Conservation (phyloP, 2,329 filamentous ascomycete genomes). For the Xylaria sp. region DNA sequence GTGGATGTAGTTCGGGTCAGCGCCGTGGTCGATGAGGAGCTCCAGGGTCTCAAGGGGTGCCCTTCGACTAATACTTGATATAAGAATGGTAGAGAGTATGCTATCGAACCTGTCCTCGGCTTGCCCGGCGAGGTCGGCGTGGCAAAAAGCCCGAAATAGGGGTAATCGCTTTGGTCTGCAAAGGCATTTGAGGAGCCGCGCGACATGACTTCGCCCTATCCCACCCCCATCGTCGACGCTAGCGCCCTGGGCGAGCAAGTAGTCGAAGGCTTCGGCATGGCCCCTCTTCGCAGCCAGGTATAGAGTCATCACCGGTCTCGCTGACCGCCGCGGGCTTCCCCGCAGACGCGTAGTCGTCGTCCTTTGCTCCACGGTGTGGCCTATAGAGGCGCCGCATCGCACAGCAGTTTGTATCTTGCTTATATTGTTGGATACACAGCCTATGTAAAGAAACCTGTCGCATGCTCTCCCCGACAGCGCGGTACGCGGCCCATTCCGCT, state of each 20-base stretch:
- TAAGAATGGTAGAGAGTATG: not conserved
- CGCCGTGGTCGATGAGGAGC: not conserved
- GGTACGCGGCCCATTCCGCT: too few species aligned
- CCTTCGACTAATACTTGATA: not conserved
- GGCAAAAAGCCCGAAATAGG: not conserved
- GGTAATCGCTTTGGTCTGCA: not conserved
- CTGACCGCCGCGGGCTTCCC: too few species aligned
- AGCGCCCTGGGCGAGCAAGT: not conserved
- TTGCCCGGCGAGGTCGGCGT: not conserved
- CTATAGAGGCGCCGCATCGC: too few species aligned
- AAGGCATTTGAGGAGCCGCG: not conserved
- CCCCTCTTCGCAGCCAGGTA: not conserved
- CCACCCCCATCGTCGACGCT: not conserved
- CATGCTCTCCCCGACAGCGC: too few species aligned
- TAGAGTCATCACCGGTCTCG: too few species aligned
- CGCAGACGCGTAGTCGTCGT: too few species aligned
- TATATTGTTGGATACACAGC: too few species aligned
- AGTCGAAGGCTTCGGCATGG: not conserved
- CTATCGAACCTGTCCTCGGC: not conserved
- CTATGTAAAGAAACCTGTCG: too few species aligned
- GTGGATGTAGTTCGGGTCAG: not conserved
- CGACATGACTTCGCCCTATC: not conserved
- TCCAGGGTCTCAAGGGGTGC: not conserved
- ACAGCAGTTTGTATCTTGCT: too few species aligned
- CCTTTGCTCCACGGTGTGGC: too few species aligned